A percentile compares a stretch with the other conserved stretches of the same genome.
Evolutionary conservation across 805 yeast species (phyloP).

Genomic region (Wickerhamomyces strasburgensis): DNA sequence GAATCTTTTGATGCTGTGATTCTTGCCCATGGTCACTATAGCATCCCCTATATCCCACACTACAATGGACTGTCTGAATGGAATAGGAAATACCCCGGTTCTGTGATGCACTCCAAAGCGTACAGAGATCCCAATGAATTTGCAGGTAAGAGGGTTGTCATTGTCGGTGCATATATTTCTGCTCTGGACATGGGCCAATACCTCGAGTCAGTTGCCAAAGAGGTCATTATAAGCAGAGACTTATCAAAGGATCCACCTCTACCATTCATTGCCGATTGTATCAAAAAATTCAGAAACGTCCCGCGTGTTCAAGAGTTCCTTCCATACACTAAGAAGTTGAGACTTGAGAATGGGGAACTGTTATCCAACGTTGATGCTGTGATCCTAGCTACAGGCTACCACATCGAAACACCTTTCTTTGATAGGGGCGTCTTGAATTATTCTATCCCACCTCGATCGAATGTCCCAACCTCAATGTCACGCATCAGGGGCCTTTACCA

Average conservation of each 20-base stretch:
- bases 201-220: constrained; percentile 28
- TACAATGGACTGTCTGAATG: constrained; percentile 42
- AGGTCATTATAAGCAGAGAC: constrained; percentile 61
- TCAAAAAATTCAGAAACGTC: constrained; percentile 21
- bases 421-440: constrained; percentile 19
- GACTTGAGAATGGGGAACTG: constrained; percentile 29
- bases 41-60: constrained; percentile 49
- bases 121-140: constrained; percentile 39
- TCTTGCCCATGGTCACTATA: constrained; percentile 52
- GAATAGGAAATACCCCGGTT: constrained; percentile 34
- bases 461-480: constrained; percentile 19
- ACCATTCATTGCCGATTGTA: constrained; percentile 29
- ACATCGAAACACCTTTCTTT: constrained; percentile 33
- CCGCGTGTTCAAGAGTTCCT: constrained; percentile 23
- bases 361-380: constrained; percentile 32
- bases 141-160: constrained; percentile 33
- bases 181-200: constrained; percentile 40
- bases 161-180: constrained; percentile 40
- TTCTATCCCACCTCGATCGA: constrained; percentile 18
- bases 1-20: constrained; percentile 51
- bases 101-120: constrained; percentile 45
- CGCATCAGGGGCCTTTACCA: constrained; percentile 37
- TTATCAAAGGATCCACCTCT: constrained; percentile 56
- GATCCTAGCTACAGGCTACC: constrained; percentile 39
- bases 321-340: constrained; percentile 24